phyloP scores from a whole-genome alignment of 768 basidiomycete species.

The Amanita phalloides region DNA sequence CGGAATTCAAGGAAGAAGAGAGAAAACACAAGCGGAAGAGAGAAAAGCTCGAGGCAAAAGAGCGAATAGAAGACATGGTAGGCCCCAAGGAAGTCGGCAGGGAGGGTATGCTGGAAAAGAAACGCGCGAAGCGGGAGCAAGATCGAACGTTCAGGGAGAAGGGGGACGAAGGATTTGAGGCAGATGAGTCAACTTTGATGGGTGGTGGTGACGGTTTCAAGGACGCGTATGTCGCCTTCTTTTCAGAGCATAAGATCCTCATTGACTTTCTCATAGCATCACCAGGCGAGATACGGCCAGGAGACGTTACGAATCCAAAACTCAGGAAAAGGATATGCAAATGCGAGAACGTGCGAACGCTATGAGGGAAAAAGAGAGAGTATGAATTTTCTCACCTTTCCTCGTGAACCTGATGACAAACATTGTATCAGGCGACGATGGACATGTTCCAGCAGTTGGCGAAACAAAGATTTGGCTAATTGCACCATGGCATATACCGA shows the following conservation, averaged over 20 bases:
- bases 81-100: conserved; percentile 74
- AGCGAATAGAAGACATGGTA: conserved; percentile 65
- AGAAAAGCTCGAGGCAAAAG: conserved; percentile 53
- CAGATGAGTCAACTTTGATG: conserved; percentile 69
- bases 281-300: conserved; percentile 60
- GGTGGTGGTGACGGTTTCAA: conserved; percentile 79
- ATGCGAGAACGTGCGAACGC: conserved; percentile 52
- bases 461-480: conserved; percentile 75
- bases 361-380: conserved; percentile 69
- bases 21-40: conserved; percentile 54
- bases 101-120: conserved; percentile 84
- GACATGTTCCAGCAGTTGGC: conserved; percentile 92
- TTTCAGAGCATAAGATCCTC: not conserved
- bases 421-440: conserved; percentile 58
- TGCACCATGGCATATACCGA: not conserved
- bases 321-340: conserved; percentile 39
- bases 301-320: conserved; percentile 41
- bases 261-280: conserved; percentile 33
- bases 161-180: conserved; percentile 70
- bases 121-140: conserved; percentile 57
- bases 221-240: conserved; percentile 42
- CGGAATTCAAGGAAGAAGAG: conserved; percentile 42
- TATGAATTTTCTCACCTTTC: conserved; percentile 4
- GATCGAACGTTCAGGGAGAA: conserved; percentile 66
- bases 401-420: not conserved